Conservation (phyloP, 306 rosid genomes). For the Inga oerstediana region DNA sequence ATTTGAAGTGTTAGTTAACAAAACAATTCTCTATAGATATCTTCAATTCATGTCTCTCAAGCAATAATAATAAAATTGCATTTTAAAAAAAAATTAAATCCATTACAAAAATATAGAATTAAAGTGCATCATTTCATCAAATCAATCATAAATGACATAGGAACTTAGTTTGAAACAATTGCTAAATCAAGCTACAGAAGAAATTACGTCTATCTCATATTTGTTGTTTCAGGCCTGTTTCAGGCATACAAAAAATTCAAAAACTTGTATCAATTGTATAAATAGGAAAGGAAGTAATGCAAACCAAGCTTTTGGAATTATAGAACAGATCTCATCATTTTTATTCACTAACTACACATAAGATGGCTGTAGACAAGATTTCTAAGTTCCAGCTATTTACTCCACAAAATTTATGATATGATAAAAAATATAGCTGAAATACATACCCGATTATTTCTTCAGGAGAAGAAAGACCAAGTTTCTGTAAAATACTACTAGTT, state of each 20-base stretch:
- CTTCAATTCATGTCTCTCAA: neutral
- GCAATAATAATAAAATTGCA: neutral
- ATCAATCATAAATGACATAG: neutral
- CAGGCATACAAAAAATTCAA: slow-evolving; percentile 19
- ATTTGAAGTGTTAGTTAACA: neutral
- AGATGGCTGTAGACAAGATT: neutral
- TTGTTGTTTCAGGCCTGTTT: neutral
- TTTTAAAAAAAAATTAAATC: neutral
- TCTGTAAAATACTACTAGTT: slow-evolving; percentile 57
- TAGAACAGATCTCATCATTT: neutral
- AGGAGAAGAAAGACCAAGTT: slow-evolving; percentile 72
- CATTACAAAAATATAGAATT: neutral
- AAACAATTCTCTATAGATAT: neutral
- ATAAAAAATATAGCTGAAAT: slow-evolving; percentile 28
- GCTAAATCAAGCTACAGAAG: neutral
- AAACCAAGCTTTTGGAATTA: neutral
- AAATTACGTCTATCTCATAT: neutral
- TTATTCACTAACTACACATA: slow-evolving; percentile 1
- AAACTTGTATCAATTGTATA: slow-evolving; percentile 9
- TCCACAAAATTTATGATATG: slow-evolving; percentile 6
- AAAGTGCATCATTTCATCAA: neutral
- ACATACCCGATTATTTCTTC: slow-evolving; percentile 89
- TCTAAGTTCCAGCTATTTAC: slow-evolving; percentile 18
- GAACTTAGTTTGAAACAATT: neutral
- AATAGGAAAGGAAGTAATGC: neutral